A percentile compares a stretch with the other conserved stretches of the same genome.
phyloP scores from a whole-genome alignment of 2,329 filamentous ascomycete species.

The Triangularia setosa region DNA sequence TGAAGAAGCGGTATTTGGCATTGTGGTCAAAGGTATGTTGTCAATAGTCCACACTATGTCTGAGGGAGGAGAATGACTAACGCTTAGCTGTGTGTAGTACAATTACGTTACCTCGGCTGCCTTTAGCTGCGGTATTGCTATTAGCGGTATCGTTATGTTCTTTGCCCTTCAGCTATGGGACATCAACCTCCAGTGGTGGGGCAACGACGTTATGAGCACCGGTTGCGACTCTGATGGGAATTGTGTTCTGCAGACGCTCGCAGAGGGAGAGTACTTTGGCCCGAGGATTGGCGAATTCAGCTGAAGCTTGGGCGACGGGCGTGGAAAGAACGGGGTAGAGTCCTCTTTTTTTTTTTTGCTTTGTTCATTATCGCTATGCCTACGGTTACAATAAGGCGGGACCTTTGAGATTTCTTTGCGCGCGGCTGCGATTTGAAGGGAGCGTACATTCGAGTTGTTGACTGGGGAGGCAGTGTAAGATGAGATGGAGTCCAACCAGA shows the following conservation, averaged over 20 bases:
- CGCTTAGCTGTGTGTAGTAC: slow-evolving; percentile 34
- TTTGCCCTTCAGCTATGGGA: slow-evolving; percentile 40
- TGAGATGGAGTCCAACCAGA: background rate
- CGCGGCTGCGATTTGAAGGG: background rate
- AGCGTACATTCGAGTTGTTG: background rate
- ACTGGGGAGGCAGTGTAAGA: background rate
- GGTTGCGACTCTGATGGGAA: slow-evolving; percentile 20
- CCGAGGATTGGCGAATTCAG: slow-evolving; percentile 21
- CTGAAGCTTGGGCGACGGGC: background rate
- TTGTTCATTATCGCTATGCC: background rate
- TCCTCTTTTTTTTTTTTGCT: background rate
- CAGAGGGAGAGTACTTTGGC: slow-evolving; percentile 26
- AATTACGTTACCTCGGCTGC: slow-evolving; percentile 58
- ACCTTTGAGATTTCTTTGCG: background rate
- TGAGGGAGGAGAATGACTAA: background rate
- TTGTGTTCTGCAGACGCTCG: slow-evolving; percentile 25
- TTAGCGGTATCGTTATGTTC: slow-evolving; percentile 52
- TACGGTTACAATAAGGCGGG: background rate
- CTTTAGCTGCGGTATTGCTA: slow-evolving; percentile 54
- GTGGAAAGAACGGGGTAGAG: background rate
- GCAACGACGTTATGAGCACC: slow-evolving; percentile 34
- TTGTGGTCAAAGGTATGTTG: slow-evolving; percentile 27
- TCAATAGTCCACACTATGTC: background rate
- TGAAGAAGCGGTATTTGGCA: slow-evolving; percentile 31
- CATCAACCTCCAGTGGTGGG: slow-evolving; percentile 48